Base-by-base conservation (phyloP, 1,139 yeast genomes). In the Hansenula sp. region DNA sequence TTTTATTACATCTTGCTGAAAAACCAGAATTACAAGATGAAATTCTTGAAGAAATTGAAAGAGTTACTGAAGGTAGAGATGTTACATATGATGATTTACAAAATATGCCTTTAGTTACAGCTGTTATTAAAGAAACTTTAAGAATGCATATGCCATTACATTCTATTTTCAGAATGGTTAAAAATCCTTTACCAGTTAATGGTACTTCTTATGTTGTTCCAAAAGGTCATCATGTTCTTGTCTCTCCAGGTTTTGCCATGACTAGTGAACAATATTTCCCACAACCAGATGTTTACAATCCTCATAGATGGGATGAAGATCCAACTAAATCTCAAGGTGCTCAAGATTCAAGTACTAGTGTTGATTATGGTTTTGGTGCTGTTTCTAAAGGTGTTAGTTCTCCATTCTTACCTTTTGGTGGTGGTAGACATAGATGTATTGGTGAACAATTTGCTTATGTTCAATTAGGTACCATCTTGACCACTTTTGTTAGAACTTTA, bases 361-460 rank as follows among this genome's bases (percentile, higher is more conserved):
- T 90, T 38, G 98, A 92, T 65, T 90, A 89, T 61, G 97, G 97
- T 16, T 92, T 90, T 56, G 97, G 97, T 60, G 87, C 90, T 46
- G 87, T 92, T 51, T 81, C 96, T 39, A 92, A 92, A 68, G 98
- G 97, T 66, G 97, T 92, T 33, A 70, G 86, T 20, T 87, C 96
- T 37, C 96, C 98, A 42, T 94, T 88, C 67, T 77, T 92, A 62
- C 98, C 98, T 42, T 92, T 92, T 59, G 98, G 98, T 55, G 98
- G 97, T 65, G 99, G 99, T 52, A 86, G 99, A 74, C 99, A 92
- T 65, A 84, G 98, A 70, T 92, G 99, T 69, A 89, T 92, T 59
- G 99, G 99, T 58, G 99, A 92, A 68, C 97, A 90, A 62, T 92
- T 92, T 69, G 99, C 99, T 34, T 88, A 83, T 64, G 82, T 84